Base-by-base conservation (phyloP, 2,329 filamentous ascomycete species). In the Zasmidium cellare region DNA sequence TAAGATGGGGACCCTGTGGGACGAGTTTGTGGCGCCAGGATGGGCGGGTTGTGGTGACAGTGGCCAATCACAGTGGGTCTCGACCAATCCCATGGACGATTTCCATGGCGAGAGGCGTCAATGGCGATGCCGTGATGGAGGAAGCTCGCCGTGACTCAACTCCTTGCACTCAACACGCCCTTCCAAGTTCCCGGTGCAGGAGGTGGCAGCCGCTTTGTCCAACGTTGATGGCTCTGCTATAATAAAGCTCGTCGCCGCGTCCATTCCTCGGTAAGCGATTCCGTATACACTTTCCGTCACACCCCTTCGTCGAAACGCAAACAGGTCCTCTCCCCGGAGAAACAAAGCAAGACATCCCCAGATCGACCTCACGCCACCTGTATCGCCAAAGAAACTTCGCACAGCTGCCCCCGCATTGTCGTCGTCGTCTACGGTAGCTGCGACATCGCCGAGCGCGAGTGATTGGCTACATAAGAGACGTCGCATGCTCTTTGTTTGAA, bases 401-500 rank as follows among this genome's bases (percentile, higher is more conserved):
- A 38, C 35, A 47, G 46, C 52, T 24, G 35, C 46, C 52, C 52
- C 52, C 52, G 52, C 52, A 55, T 25, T 38, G 11, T 5, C 20
- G 25, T 49, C 22, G 46, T 47, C 19, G 23, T 24, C 45, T 35
- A 9, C 51, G 14, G n/a, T 35, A 38, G 18, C 44, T 6, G 44
- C 52, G 44, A 47, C 14, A 35, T 54, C 52, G 23, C 52, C 44
- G 23, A 19, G 22, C n/a, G 44, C 19, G 16, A 23, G n/a, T 55
- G 28, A 56, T 56, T 56, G 54, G 54, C 54, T 56, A 25, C 31
- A n/a, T 7, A 20, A 14, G 20, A 51, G 47, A 41, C n/a, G 9
- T 47, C 23, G 28, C 23, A 3, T 44, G 14, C 24, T 56, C 35
- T 22, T 51, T 18, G 49, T 50, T 23, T 60, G 50, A 28, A 22